phyloP scores from a whole-genome alignment of 2,329 filamentous ascomycete genomes.

The Stagonosporopsis tanaceti region DNA sequence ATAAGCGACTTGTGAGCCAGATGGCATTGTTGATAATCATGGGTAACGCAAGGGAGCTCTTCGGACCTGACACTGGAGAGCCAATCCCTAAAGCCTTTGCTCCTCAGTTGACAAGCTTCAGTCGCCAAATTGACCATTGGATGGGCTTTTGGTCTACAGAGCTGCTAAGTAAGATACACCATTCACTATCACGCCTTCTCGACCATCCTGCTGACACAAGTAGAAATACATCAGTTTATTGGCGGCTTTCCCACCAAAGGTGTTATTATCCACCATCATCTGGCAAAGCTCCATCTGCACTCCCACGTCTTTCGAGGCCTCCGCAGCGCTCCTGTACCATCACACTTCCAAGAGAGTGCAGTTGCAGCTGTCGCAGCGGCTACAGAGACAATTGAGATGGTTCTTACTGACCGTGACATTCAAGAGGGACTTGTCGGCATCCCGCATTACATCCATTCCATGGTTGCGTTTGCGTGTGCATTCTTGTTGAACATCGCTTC shows the following conservation, averaged over 20 bases:
- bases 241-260: constrained; percentile 60
- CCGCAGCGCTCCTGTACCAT: constrained; percentile 57
- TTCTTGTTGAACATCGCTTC: constrained; percentile 60
- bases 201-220: constrained; percentile 27
- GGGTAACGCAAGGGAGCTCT: constrained; percentile 62
- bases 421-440: constrained; percentile 54
- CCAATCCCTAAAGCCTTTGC: constrained; percentile 61
- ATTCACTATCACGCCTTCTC: background rate
- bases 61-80: constrained; percentile 64
- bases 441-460: constrained; percentile 61
- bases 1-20: constrained; percentile 66
- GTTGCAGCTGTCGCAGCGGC: constrained; percentile 59
- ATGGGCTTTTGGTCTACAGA: constrained; percentile 58
- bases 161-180: constrained; percentile 50
- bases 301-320: constrained; percentile 58
- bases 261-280: constrained; percentile 62
- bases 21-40: constrained; percentile 67
- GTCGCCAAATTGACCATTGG: constrained; percentile 59
- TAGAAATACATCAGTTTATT: constrained; percentile 56
- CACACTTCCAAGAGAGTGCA: constrained; percentile 57
- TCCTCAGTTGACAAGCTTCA: constrained; percentile 57
- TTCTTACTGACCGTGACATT: constrained; percentile 55
- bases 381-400: constrained; percentile 55
- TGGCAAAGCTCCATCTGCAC: constrained; percentile 63
- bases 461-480: constrained; percentile 63